Percentiles rank a stretch among this genome's conserved stretches.
Conservation (phyloP, 345 rosid genomes). For the Garcia nutans region DNA sequence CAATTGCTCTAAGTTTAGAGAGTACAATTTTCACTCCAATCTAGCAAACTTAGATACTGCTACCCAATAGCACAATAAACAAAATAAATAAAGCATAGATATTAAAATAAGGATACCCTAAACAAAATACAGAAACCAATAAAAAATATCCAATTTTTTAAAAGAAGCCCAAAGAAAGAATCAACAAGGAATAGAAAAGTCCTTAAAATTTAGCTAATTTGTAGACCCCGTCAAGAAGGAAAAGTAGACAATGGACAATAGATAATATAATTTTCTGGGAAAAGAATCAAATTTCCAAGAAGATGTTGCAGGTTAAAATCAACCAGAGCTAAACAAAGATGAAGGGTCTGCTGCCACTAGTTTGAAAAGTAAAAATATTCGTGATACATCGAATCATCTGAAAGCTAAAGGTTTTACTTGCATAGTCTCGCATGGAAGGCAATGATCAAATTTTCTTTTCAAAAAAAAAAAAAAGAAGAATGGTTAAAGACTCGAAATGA, state of each 20-base stretch:
- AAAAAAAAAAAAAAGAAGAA: too few relatives aligned
- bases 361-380: background rate
- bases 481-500: too few relatives aligned
- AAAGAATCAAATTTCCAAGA: background rate
- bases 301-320: background rate
- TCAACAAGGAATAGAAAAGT: too few relatives aligned
- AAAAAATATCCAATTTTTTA: background rate
- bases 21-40: background rate
- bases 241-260: too few relatives aligned
- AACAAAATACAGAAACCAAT: background rate
- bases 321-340: background rate
- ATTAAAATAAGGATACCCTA: too few relatives aligned
- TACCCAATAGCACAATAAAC: background rate
- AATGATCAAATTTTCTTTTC: too few relatives aligned
- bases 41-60: conserved; percentile 3
- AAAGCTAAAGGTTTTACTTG: background rate
- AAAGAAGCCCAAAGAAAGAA: background rate
- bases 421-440: background rate
- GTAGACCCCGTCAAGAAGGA: too few relatives aligned
- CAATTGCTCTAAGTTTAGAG: background rate
- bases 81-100: background rate
- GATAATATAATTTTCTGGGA: background rate
- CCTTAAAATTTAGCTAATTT: too few relatives aligned
- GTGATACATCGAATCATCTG: background rate
- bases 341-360: background rate